phyloP scores from a whole-genome alignment of 768 basidiomycete genomes.

The Termitomyces sp. region DNA sequence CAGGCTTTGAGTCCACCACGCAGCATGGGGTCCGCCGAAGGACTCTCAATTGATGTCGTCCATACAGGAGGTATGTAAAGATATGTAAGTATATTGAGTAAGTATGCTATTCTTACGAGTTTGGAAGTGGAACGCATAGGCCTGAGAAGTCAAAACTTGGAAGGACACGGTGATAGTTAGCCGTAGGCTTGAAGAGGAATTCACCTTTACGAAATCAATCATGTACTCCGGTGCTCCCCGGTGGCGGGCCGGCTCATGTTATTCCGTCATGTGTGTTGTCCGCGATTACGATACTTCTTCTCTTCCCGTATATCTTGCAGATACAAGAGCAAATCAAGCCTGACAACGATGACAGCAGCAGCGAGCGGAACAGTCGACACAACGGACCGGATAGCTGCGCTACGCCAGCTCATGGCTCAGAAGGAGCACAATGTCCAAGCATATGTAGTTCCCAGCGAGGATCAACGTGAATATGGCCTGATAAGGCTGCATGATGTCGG shows the following conservation, averaged over 20 bases:
- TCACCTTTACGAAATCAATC: neutral
- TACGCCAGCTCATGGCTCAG: slow-evolving; percentile 68
- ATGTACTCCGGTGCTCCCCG: neutral
- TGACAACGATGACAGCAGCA: slow-evolving; percentile 29
- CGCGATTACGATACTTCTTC: slow-evolving; percentile 9
- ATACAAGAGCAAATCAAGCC: neutral
- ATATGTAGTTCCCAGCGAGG: slow-evolving; percentile 85
- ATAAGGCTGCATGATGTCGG: neutral
- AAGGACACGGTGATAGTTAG: neutral
- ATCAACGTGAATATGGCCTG: slow-evolving; percentile 64
- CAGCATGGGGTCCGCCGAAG: neutral
- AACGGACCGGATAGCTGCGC: slow-evolving; percentile 49
- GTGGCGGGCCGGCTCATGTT: slow-evolving; percentile 5
- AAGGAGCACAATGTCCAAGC: slow-evolving; percentile 49
- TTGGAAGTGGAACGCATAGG: neutral
- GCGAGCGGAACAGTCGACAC: slow-evolving; percentile 53
- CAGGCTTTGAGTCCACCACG: too few species aligned
- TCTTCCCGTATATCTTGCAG: neutral
- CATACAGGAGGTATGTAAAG: too few species aligned
- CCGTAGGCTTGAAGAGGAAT: neutral
- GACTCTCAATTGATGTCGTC: neutral
- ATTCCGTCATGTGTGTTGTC: slow-evolving; percentile 11
- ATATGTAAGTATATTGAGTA: too few species aligned
- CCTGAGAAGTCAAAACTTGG: neutral
- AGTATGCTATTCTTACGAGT: neutral